Evolutionary conservation across 495 filamentous ascomycete genomes (phyloP), one percentile per base, ranked within the genome.

Genomic region (Halenospora varia): DNA sequence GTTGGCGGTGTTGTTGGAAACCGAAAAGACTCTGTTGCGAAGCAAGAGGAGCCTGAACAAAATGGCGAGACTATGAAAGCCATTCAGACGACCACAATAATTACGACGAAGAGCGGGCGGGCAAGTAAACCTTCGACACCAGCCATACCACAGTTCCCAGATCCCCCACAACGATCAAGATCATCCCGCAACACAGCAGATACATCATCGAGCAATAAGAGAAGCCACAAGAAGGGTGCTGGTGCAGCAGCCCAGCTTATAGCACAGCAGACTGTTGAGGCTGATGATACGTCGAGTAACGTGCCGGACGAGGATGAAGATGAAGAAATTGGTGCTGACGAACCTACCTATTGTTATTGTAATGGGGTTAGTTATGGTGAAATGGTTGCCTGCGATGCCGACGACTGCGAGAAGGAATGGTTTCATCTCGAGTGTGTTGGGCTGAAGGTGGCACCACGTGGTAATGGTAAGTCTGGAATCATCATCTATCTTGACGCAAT

Each of bases 381-480:
- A 73, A 98, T 98, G 94, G 89, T 98, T 15, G 94, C 87, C n/a
- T 98, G 94, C 62, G 94, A 98, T 66, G 89, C 87, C 45, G 88
- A 93, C 50, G 80, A 79, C 23, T 98, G 94, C 73, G 81, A 85
- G 59, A 80, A 83, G 60, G 93, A 97, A 73, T 98, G 94, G 94
- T 98, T 97, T 75, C 94, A 98, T 78, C 69, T 98, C 42, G 86
- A 85, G 40, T 98, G 94, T 70, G 92, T 96, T 17, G 92, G 90
- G 53, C 68, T 98, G 69, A 89, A 84, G 51, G 89, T 88, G 64
- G 88, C 92, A 48, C 94, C 94, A 24, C 88, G 81, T 45, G 83
- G 83, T 59, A 95, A 90, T 76, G 81, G 90, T 93, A 73, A 78
- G 88, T 83, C 23, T 55, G 9, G 18, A n/a, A 20, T 42, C 41